A percentile compares a stretch with the other conserved stretches of the same genome.
Evolutionary conservation across 225 moss, liverwort and hornwort genomes (phyloP).

Genomic region (Polytrichum commune): DNA sequence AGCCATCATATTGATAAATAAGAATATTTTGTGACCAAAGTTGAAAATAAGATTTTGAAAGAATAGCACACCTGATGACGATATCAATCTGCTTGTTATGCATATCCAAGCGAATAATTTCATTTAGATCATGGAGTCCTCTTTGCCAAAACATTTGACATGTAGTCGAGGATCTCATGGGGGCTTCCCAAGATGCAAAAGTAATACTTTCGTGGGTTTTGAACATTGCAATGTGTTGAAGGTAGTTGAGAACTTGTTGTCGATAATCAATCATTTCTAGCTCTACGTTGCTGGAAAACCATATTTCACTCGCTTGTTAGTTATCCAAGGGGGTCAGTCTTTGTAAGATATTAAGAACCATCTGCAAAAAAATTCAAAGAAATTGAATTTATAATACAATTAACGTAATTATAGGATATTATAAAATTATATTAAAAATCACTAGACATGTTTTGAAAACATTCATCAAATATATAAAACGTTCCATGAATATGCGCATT

Average conservation of each 20-base stretch:
- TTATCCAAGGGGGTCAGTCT: not conserved
- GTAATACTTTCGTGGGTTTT: not conserved
- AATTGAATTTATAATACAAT: too few species aligned
- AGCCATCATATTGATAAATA: not conserved
- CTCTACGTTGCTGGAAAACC: conserved; percentile 5
- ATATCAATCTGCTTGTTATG: not conserved
- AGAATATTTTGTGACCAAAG: not conserved
- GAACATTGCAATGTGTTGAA: not conserved
- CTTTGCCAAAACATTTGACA: conserved; percentile 8
- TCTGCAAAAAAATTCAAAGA: too few species aligned
- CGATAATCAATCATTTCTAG: conserved; percentile 10
- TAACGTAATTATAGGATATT: too few species aligned
- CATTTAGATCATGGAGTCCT: conserved; percentile 11
- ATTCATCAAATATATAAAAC: too few species aligned
- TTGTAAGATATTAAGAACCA: too few species aligned
- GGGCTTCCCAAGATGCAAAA: not conserved
- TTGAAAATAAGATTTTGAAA: not conserved
- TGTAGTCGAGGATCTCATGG: not conserved
- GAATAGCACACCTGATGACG: not conserved
- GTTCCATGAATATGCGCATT: too few species aligned
- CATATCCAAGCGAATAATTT: not conserved
- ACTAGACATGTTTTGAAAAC: too few species aligned
- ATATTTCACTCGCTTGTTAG: not conserved
- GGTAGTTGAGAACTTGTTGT: not conserved
- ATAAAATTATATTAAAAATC: too few species aligned